Base-by-base conservation (phyloP, 1,284 basidiomycete genomes). In the Trichosporon faecale region DNA sequence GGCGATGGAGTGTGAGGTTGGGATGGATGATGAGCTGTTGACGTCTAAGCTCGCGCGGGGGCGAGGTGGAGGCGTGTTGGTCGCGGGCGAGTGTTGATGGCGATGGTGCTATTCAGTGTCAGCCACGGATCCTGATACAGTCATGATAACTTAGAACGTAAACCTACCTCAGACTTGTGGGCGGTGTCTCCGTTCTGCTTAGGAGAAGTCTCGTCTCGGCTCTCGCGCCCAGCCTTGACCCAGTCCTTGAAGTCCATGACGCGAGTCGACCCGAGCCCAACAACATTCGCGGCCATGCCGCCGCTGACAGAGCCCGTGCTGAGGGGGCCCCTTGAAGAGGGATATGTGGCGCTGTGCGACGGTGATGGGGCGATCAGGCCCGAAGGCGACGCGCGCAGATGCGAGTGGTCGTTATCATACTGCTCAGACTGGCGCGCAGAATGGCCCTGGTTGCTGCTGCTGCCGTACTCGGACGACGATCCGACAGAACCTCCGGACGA, bases 241-340 rank as follows among this genome's bases (percentile, higher is more conserved):
- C 72, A 73, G 68, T 73, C 72, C 55, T 73, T 73, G 29, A 73
- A 73, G 61, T 73, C 72, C n/a, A 73, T 70, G n/a, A 61, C 57
- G 57, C 70, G 72, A 25, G 68, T 68, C 11, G 70, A 70, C 14
- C 72, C 72, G 21, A 73, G 65, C 4, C 72, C 72, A 8, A 73
- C 70, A 9, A 55, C 66, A 14, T 49, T 35, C 16, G 65, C 65
- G 18, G 64, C 37, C 57, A 61, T 61, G 18, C 57, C 57, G 57
- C 57, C 29, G 63, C 63, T 44, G 35, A 64, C 63, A 23, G 35
- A 64, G 63, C 63, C 63, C 35, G 63, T 61, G 57, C 27, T 61
- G 57, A 61, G 57, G 57, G 57, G 57, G 27, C 31, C 57, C 57
- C 57, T 33, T 18, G 57, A 61, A 2, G 57, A 61, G 6, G 57